Evolutionary conservation across 2,329 filamentous ascomycete species (phyloP).

Genomic region (Sporothrix euskadiensis): DNA sequence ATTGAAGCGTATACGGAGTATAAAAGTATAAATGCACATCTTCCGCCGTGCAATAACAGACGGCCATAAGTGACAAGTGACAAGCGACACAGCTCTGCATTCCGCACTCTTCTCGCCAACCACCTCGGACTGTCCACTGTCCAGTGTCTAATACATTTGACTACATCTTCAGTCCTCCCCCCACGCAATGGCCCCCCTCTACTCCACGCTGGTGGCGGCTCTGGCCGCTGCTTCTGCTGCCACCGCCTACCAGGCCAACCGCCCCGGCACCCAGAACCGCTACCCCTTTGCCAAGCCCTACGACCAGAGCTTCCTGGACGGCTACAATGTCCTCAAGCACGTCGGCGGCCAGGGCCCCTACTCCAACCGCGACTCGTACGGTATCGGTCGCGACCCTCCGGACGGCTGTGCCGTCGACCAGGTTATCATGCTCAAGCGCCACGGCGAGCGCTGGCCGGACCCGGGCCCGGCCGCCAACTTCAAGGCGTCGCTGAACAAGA

Average conservation of each 20-base stretch:
- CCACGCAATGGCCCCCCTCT: conserved; percentile 19
- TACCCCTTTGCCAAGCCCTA: conserved; percentile 26
- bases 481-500: conserved; percentile 22
- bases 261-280: conserved; percentile 25
- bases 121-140: not conserved
- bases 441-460: conserved; percentile 65
- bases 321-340: conserved; percentile 30
- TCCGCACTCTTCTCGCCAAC: not conserved
- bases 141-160: not conserved
- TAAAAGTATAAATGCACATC: not conserved
- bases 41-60: not conserved
- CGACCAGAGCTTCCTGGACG: conserved; percentile 29
- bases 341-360: conserved; percentile 30
- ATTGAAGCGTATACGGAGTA: not conserved
- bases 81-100: not conserved
- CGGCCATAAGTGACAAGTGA: not conserved
- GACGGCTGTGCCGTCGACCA: conserved; percentile 60
- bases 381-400: conserved; percentile 56
- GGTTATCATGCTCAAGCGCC: conserved; percentile 59
- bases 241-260: conserved; percentile 28
- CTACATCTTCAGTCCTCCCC: not conserved
- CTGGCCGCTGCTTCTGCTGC: conserved; percentile 15
- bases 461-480: conserved; percentile 46
- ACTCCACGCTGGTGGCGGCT: not conserved
- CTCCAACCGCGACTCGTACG: conserved; percentile 37